phyloP scores from a whole-genome alignment of 768 basidiomycete genomes.

The Agaricus subrufescens region DNA sequence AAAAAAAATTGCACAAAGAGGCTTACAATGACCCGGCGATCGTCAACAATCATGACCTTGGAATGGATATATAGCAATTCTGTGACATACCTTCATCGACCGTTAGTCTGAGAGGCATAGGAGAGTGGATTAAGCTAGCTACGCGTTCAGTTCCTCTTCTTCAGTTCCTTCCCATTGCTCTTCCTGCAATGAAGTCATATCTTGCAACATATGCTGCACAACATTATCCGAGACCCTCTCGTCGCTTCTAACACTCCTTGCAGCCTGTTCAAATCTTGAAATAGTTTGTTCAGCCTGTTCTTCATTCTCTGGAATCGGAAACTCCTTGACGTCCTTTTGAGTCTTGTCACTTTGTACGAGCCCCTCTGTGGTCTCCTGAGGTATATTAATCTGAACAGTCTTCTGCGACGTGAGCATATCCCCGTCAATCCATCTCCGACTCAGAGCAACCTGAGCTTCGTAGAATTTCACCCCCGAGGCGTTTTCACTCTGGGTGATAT shows the following conservation, averaged over 20 bases:
- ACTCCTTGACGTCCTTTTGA: slow-evolving; percentile 47
- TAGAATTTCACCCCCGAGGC: slow-evolving; percentile 76
- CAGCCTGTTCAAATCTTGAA: slow-evolving; percentile 65
- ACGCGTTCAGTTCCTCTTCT: slow-evolving; percentile 80
- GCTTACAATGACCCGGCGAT: slow-evolving; percentile 81
- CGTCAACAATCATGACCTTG: slow-evolving; percentile 94
- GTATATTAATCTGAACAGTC: slow-evolving; percentile 55
- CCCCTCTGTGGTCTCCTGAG: slow-evolving; percentile 45
- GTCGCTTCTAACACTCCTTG: slow-evolving; percentile 49
- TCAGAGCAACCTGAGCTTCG: slow-evolving; percentile 82
- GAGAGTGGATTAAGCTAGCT: slow-evolving; percentile 26
- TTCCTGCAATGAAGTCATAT: slow-evolving; percentile 54
- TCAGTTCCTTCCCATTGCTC: slow-evolving; percentile 84
- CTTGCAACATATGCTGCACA: slow-evolving; percentile 71
- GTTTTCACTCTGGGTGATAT: slow-evolving; percentile 69
- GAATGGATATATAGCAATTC: slow-evolving; percentile 81
- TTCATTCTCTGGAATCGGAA: slow-evolving; percentile 60
- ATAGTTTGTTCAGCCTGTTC: slow-evolving; percentile 70
- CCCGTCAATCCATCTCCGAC: slow-evolving; percentile 67
- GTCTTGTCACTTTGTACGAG: slow-evolving; percentile 50
- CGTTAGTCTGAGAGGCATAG: slow-evolving; percentile 1
- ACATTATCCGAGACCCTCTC: slow-evolving; percentile 71
- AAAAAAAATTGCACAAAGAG: background rate
- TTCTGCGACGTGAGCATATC: slow-evolving; percentile 37
- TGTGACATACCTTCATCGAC: slow-evolving; percentile 58